A percentile compares a stretch with the other conserved stretches of the same genome.
Evolutionary conservation across 805 yeast genomes (phyloP).

Genomic region (Zygosaccharomyces bailii): DNA sequence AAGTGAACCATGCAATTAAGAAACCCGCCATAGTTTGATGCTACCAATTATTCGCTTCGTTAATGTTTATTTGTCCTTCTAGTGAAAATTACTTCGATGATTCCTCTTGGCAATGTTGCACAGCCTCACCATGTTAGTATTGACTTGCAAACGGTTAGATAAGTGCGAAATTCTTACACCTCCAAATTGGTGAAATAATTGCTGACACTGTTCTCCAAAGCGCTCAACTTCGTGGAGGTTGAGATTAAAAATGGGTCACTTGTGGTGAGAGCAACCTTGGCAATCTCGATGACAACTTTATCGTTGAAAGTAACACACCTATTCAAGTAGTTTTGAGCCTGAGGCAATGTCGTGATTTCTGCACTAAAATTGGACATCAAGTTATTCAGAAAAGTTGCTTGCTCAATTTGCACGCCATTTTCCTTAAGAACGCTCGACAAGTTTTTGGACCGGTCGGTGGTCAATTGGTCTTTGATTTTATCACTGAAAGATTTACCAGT

Average conservation of each 20-base stretch:
- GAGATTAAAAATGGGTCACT: slow-evolving; percentile 67
- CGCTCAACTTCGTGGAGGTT: slow-evolving; percentile 58
- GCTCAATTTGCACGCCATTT: slow-evolving; percentile 36
- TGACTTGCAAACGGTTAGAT: neutral
- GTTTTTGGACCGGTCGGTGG: slow-evolving; percentile 40
- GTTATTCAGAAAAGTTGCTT: slow-evolving; percentile 35
- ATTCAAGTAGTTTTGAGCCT: slow-evolving; percentile 51
- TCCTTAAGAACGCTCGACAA: slow-evolving; percentile 40
- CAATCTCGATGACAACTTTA: slow-evolving; percentile 58
- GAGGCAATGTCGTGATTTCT: slow-evolving; percentile 38
- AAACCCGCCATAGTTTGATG: too few relatives aligned
- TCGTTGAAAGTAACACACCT: slow-evolving; percentile 58
- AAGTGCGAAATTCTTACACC: neutral
- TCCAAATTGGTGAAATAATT: slow-evolving; percentile 24
- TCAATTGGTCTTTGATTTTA: slow-evolving; percentile 52
- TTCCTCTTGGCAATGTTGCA: neutral
- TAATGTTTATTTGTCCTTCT: neutral
- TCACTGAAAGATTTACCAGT: slow-evolving; percentile 56
- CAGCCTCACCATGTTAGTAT: neutral
- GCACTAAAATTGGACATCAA: slow-evolving; percentile 36
- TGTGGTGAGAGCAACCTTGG: slow-evolving; percentile 55
- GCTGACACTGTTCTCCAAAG: slow-evolving; percentile 43
- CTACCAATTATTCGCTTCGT: too few relatives aligned
- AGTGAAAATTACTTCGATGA: neutral
- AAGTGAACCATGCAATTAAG: neutral